phyloP scores from a whole-genome alignment of 768 basidiomycete genomes.

The Termitomyces sp. region DNA sequence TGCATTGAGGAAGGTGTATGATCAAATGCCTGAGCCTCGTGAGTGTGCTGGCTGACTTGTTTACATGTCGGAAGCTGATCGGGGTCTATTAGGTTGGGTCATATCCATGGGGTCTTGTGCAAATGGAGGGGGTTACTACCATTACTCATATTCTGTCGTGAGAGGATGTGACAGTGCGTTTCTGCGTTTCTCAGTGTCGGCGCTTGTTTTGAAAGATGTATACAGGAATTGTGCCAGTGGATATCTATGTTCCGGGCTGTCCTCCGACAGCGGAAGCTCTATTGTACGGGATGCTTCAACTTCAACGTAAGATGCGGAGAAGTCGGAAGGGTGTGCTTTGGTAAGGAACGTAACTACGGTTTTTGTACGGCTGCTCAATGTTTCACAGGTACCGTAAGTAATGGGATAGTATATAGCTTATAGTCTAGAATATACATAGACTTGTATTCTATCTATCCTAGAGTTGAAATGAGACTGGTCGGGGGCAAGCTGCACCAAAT shows the following conservation, averaged over 20 bases:
- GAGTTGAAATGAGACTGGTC: neutral
- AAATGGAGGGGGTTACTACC: slow-evolving; percentile 96
- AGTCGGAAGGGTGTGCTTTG: slow-evolving; percentile 84
- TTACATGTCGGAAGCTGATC: slow-evolving; percentile 2
- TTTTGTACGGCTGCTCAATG: slow-evolving; percentile 1
- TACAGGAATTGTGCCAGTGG: slow-evolving; percentile 91
- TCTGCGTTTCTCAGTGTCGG: neutral
- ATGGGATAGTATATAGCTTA: slow-evolving; percentile 1
- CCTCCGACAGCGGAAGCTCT: slow-evolving; percentile 95
- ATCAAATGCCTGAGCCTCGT: slow-evolving; percentile 99
- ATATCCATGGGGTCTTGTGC: slow-evolving; percentile 99
- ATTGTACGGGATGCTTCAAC: slow-evolving; percentile 92
- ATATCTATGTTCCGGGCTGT: slow-evolving; percentile 97
- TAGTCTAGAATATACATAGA: slow-evolving; percentile 5
- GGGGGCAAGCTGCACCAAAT: slow-evolving; percentile 11
- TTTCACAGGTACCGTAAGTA: slow-evolving; percentile 52
- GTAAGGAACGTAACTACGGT: slow-evolving; percentile 33
- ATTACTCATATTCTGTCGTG: slow-evolving; percentile 98
- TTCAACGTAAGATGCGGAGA: slow-evolving; percentile 93
- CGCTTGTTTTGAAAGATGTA: neutral
- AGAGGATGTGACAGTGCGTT: slow-evolving; percentile 91
- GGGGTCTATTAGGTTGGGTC: slow-evolving; percentile 70
- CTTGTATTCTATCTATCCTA: neutral
- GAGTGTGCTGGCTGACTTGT: slow-evolving; percentile 22
- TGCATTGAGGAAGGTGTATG: slow-evolving; percentile 91